These are phyloP conservation scores for Candida tammaniensis DNA, from an alignment of 805 yeast species.

Conservation along the genomic window DNA sequence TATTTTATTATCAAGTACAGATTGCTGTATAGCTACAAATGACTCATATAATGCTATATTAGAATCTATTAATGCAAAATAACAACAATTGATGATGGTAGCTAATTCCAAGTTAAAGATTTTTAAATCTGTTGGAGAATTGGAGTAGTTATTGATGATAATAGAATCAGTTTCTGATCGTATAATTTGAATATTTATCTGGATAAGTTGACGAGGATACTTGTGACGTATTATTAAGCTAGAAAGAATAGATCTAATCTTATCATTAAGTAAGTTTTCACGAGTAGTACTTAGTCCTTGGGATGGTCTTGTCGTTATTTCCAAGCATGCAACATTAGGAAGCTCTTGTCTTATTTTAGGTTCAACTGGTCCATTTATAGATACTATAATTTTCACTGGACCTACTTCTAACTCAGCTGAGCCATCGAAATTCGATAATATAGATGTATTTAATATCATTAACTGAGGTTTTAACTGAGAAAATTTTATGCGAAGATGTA, in stretches of 20 bases:
- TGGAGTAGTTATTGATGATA: constrained; percentile 17
- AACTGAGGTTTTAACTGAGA: not conserved
- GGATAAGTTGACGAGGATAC: constrained; percentile 71
- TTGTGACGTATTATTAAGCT: constrained; percentile 57
- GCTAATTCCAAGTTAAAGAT: constrained; percentile 38
- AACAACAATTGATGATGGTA: constrained; percentile 58
- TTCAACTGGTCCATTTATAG: constrained; percentile 92
- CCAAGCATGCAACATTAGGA: constrained; percentile 75
- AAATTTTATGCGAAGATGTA: constrained; percentile 21
- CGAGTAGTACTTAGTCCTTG: constrained; percentile 72
- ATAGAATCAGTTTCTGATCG: constrained; percentile 22
- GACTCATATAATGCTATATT: constrained; percentile 68
- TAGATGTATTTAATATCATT: constrained; percentile 20
- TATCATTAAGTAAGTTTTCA: constrained; percentile 74
- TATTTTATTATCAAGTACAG: constrained; percentile 21
- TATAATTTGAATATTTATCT: constrained; percentile 41
- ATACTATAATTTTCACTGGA: constrained; percentile 58
- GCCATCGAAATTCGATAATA: constrained; percentile 71
- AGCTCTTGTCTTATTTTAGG: constrained; percentile 78
- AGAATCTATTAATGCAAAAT: constrained; percentile 75
- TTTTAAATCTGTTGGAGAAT: constrained; percentile 52
- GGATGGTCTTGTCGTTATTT: constrained; percentile 75
- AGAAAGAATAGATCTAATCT: constrained; percentile 58
- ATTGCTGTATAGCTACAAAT: constrained; percentile 50
- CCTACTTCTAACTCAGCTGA: constrained; percentile 60